A percentile compares a stretch with the other conserved stretches of the same genome.
Conservation (phyloP, 2,329 filamentous ascomycete species). For the Aspergillus transmontanensis region DNA sequence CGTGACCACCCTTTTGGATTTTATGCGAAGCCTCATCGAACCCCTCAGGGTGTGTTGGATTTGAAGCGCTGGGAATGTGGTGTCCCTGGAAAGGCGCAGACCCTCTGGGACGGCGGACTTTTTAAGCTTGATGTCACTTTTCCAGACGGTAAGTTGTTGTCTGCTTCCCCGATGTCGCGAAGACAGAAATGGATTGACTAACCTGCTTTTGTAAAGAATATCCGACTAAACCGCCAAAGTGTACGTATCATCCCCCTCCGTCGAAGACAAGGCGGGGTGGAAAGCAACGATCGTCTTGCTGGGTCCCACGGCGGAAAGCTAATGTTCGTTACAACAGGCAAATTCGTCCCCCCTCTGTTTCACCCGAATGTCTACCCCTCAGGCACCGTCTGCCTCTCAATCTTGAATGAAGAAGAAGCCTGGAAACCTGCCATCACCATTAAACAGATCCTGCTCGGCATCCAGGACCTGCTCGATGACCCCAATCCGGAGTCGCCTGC, state of each 20-base stretch:
- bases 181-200: constrained; percentile 15
- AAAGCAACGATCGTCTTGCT: not conserved
- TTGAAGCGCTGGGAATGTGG: constrained; percentile 97
- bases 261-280: not conserved
- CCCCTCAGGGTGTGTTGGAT: constrained; percentile 77
- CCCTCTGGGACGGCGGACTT: constrained; percentile 94
- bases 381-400: constrained; percentile 94
- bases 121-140: constrained; percentile 95
- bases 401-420: constrained; percentile 96
- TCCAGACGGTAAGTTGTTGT: constrained; percentile 73
- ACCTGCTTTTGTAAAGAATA: constrained; percentile 67
- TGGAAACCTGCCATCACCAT: constrained; percentile 99
- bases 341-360: constrained; percentile 93
- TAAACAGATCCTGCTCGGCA: constrained; percentile 94
- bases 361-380: constrained; percentile 99
- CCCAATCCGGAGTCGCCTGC: constrained; percentile 96
- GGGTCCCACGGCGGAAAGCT: not conserved
- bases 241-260: constrained; percentile 58
- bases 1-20: constrained; percentile 97
- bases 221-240: constrained; percentile 97
- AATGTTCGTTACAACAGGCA: constrained; percentile 61
- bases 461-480: constrained; percentile 93
- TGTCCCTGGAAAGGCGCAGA: constrained; percentile 94
- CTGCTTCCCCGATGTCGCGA: constrained; percentile 10
- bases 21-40: constrained; percentile 85